Conservation (phyloP, 2,329 filamentous ascomycete species). For the Ophidiomyces ophidiicola region DNA sequence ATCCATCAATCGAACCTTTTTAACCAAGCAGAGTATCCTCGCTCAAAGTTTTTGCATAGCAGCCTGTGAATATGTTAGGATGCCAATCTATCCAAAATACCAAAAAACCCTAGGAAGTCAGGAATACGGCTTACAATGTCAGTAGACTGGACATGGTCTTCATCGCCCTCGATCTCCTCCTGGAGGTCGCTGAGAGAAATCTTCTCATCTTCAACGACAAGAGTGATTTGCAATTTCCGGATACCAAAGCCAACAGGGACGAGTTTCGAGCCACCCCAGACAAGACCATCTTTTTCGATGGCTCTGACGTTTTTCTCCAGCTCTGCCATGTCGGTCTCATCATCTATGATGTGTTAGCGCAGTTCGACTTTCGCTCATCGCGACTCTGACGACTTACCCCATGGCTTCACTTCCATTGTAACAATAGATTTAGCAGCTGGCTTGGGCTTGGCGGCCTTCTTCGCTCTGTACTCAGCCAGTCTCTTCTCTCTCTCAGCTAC, state of each 20-base stretch:
- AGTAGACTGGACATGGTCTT: constrained; percentile 92
- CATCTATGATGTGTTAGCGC: constrained; percentile 43
- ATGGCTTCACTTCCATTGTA: constrained; percentile 94
- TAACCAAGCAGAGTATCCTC: background rate
- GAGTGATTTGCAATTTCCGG: constrained; percentile 98
- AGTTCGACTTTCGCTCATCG: background rate
- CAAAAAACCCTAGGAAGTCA: background rate
- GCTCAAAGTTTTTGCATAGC: constrained; percentile 87
- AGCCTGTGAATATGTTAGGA: constrained; percentile 30
- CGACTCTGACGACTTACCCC: constrained; percentile 56
- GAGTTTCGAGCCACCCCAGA: constrained; percentile 88
- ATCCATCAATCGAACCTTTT: background rate
- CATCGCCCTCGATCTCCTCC: constrained; percentile 70
- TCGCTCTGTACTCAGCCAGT: constrained; percentile 85
- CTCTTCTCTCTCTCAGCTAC: constrained; percentile 74
- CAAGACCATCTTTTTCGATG: constrained; percentile 85
- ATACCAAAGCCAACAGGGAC: constrained; percentile 92
- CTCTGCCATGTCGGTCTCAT: constrained; percentile 81
- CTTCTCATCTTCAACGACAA: constrained; percentile 96
- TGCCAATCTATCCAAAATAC: background rate
- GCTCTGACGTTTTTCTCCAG: constrained; percentile 68
- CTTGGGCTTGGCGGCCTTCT: constrained; percentile 93
- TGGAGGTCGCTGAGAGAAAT: constrained; percentile 76
- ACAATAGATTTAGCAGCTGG: constrained; percentile 88
- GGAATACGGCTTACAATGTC: constrained; percentile 52